These are phyloP conservation scores for Cyberlindnera nakhonratchasimensis DNA, from an alignment of 805 yeast species.

Conservation along the genomic window DNA sequence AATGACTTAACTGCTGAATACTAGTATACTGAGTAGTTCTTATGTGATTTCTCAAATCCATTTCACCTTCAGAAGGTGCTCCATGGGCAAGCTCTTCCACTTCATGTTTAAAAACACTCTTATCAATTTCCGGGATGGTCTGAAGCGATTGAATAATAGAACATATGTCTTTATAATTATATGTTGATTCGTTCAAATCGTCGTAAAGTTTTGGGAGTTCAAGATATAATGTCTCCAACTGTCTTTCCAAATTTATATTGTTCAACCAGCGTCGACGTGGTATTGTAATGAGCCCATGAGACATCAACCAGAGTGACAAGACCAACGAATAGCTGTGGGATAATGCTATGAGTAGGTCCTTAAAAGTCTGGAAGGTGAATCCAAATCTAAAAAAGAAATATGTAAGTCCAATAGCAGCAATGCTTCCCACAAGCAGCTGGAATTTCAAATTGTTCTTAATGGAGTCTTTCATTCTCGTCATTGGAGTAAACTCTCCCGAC, in stretches of 20 bases:
- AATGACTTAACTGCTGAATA: slow-evolving; percentile 30
- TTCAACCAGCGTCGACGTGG: slow-evolving; percentile 48
- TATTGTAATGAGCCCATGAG: slow-evolving; percentile 69
- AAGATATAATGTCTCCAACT: slow-evolving; percentile 41
- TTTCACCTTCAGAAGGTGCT: slow-evolving; percentile 16
- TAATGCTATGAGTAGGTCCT: slow-evolving; percentile 66
- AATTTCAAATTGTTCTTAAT: slow-evolving; percentile 52
- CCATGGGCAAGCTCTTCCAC: slow-evolving; percentile 9
- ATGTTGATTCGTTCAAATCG: slow-evolving; percentile 56
- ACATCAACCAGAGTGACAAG: slow-evolving; percentile 78
- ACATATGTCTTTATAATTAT: slow-evolving; percentile 59
- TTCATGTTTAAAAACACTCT: slow-evolving; percentile 20
- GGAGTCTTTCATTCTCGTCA: slow-evolving; percentile 52
- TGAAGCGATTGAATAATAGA: slow-evolving; percentile 53
- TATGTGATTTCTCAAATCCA: slow-evolving; percentile 25
- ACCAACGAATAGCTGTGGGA: slow-evolving; percentile 75
- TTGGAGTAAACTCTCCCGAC: slow-evolving; percentile 58
- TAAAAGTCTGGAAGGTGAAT: slow-evolving; percentile 51
- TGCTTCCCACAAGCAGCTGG: slow-evolving; percentile 52
- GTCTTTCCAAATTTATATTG: slow-evolving; percentile 32
- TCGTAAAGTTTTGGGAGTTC: slow-evolving; percentile 59
- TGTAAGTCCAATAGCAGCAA: slow-evolving; percentile 51
- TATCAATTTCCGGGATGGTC: slow-evolving; percentile 18
- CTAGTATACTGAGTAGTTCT: slow-evolving; percentile 24
- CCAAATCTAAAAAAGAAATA: slow-evolving; percentile 59